Conservation (phyloP, 768 basidiomycete genomes). For the Boletellus ananiceps region DNA sequence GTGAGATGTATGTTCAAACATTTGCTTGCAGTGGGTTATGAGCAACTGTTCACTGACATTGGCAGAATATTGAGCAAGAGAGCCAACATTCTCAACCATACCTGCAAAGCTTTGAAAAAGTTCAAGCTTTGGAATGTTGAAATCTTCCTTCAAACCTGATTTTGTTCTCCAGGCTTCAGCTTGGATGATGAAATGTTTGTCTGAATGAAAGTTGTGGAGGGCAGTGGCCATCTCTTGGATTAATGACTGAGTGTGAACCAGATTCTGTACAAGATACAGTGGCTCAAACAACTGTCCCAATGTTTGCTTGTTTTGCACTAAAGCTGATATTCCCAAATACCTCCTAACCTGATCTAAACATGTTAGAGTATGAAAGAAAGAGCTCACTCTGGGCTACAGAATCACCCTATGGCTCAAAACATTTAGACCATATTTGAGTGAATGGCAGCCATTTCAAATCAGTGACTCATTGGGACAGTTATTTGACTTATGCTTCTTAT, state of each 20-base stretch:
- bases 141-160: slow-evolving; percentile 7
- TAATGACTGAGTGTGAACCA: slow-evolving; percentile 4
- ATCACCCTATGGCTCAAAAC: no score
- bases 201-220: slow-evolving; percentile 8
- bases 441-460: no score
- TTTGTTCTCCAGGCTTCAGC: neutral
- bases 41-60: slow-evolving; percentile 34
- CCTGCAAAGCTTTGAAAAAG: slow-evolving; percentile 9
- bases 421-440: no score
- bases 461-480: no score
- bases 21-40: slow-evolving; percentile 31
- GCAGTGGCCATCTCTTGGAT: slow-evolving; percentile 6
- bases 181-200: slow-evolving; percentile 14
- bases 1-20: no score
- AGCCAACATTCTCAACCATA: slow-evolving; percentile 24
- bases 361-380: no score
- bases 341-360: no score
- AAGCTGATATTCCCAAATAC: no score
- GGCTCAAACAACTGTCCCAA: no score
- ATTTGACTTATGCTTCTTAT: no score
- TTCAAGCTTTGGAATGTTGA: slow-evolving; percentile 23
- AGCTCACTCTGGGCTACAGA: no score
- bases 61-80: slow-evolving; percentile 32
- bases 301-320: no score
- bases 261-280: slow-evolving; percentile 20